These are phyloP conservation scores for Vickermania ingenoplastis DNA, from an alignment of 208 protist genomes.

Conservation along the genomic window DNA sequence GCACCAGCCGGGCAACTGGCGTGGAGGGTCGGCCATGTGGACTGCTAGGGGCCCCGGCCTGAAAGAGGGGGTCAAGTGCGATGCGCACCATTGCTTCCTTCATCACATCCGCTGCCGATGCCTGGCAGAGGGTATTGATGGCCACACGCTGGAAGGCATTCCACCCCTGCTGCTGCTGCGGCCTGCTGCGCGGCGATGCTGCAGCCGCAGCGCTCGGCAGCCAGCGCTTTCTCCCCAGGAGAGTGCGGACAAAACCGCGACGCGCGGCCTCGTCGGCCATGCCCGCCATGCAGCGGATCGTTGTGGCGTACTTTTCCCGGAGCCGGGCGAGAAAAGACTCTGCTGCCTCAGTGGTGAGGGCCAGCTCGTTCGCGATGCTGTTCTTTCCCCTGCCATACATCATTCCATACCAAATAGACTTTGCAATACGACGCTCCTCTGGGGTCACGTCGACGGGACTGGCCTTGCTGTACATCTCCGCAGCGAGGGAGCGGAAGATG, in stretches of 20 bases:
- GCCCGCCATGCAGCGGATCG: background rate
- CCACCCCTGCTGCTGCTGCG: background rate
- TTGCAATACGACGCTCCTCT: slow-evolving; percentile 14
- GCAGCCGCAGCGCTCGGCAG: slow-evolving; percentile 1
- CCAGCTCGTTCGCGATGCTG: slow-evolving; percentile 10
- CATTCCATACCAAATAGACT: slow-evolving; percentile 27
- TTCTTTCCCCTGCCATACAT: slow-evolving; percentile 20
- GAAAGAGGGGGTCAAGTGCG: slow-evolving; percentile 3
- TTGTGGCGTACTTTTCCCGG: background rate
- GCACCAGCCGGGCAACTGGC: slow-evolving; percentile 6
- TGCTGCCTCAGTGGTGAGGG: slow-evolving; percentile 13
- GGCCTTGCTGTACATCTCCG: background rate
- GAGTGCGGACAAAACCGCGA: slow-evolving; percentile 17
- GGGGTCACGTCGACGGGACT: slow-evolving; percentile 4
- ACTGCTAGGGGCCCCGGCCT: background rate
- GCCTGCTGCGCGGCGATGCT: background rate
- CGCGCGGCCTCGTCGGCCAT: slow-evolving; percentile 1
- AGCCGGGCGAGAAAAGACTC: slow-evolving; percentile 7
- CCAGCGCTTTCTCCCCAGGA: slow-evolving; percentile 13
- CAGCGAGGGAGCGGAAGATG: background rate
- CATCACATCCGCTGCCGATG: slow-evolving; percentile 24
- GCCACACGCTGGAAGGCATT: slow-evolving; percentile 11
- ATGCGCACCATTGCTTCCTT: slow-evolving; percentile 22
- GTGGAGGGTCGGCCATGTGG: background rate
- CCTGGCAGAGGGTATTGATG: slow-evolving; percentile 24